Evolutionary conservation across 306 rosid species (phyloP), one percentile per base, ranked within the genome.

Genomic region (Prunus dulcis): DNA sequence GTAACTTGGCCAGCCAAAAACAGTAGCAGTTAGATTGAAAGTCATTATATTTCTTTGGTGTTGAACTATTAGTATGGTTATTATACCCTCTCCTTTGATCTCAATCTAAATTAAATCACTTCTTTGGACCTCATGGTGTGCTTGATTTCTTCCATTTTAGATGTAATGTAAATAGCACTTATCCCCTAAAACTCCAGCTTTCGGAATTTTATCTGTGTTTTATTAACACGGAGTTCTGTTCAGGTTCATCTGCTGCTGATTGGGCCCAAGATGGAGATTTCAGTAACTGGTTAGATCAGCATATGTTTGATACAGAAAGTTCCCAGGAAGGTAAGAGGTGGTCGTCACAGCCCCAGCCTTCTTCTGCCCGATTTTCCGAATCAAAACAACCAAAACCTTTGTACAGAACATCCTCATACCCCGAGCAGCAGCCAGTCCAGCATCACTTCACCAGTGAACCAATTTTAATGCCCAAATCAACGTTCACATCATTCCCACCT

Each of bases 361-460:
- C 82, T 63, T 82, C 89, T 71, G 85, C 84, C 60, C 74, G 78
- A 75, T 79, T 86, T 51, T 67, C 82, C 15, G 97, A 91, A 63
- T 67, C 91, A 5, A 88, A 87, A 69, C 82, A 91, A 50, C 69
- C 90, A 6, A 88, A 88, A 67, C 82, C 93, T 76, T 79, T 94
- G 90, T 84, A 93, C 84, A 89, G 98, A 84, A 87, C 97, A 61
- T 88, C 91, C 43, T 90, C 98, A 20, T 88, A 88, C 86, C 94
- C 98, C 30, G 97, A 90, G 76, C 96, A 91, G 82, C 93, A 82
- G 68, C 88, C 89, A 67, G 90, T 76, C 70, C 94, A 83, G 62
- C 96, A 84, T n/a, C 91, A 91, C 72, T 81, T 80, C 79, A 75
- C 91, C 28, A 86, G 88, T 73, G 97, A 92, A 57, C 86, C 92